Evolutionary conservation across 1,139 yeast species (phyloP), one percentile per base, ranked within the genome.

Genomic region (Hansenula sp.): DNA sequence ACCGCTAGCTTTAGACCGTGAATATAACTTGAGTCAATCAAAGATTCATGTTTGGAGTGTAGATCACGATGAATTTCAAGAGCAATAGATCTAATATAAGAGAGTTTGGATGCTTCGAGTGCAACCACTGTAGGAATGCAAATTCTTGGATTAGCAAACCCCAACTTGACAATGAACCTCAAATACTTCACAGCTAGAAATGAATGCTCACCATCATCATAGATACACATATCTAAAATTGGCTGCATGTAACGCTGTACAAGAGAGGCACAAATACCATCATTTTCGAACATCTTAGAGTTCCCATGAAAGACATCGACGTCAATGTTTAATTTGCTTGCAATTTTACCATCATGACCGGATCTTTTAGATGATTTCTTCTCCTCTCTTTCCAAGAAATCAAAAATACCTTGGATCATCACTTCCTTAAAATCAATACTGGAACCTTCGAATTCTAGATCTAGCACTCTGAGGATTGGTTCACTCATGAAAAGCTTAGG

Each of bases 101-200:
- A 58, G 25, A 68, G 64, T 0, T 68, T 61, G 1, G 89, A 79
- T 0, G 87, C 72, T 48, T 82, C 81, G 36, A 89, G 65, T 0
- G 93, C 93, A 45, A 88, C 74, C 2, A 86, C 70, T 0, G 89
- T 81, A 0, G 91, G 76, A 12, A 83, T 75, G 52, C 90, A 79
- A 6, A 72, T 55, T 45, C 84, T 77, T 1, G 96, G 96, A 56
- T 84, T 87, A 0, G 84, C 85, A 61, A 78, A 82, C 0, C 96
- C 96, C 41, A 79, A 70, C 29, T 71, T 70, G 4, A 84, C 71
- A 24, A 84, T 74, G 38, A 77, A 60, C 44, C 72, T 77, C 33
- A 87, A 58, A 50, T 82, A 77, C 33, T 72, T 68, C 8, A 83
- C 71, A 1, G 86, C 79, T 3, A 71, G 56, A 36, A 66, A 58